Evolutionary conservation across 2,329 filamentous ascomycete genomes (phyloP).

Genomic region (Curvularia sp.): DNA sequence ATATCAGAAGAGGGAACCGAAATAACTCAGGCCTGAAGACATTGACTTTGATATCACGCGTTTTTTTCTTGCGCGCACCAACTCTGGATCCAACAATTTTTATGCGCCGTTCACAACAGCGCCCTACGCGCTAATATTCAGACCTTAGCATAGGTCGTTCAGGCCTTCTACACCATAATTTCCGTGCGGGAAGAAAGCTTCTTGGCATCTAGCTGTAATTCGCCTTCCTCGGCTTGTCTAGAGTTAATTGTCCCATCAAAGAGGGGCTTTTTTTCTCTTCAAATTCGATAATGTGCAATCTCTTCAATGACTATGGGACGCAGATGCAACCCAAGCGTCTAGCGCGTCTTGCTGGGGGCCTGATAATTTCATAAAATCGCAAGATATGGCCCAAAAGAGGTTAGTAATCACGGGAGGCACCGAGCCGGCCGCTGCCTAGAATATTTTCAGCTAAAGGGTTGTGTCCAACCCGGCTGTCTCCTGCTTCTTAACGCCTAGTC

Average conservation of each 20-base stretch:
- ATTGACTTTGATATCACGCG: not conserved
- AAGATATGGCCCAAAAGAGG: too few relatives aligned
- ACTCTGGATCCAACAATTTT: not conserved
- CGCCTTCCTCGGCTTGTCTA: not conserved
- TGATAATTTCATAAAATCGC: too few relatives aligned
- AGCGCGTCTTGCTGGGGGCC: too few relatives aligned
- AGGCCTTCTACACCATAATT: not conserved
- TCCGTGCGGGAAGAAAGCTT: not conserved
- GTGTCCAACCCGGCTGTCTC: too few relatives aligned
- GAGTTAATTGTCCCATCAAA: not conserved
- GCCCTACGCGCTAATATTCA: not conserved
- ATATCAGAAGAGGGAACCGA: not conserved
- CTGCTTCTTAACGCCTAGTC: too few relatives aligned
- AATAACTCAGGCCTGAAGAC: not conserved
- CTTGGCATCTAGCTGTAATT: not conserved
- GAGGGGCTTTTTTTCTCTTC: not conserved
- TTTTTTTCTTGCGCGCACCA: not conserved
- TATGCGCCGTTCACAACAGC: not conserved
- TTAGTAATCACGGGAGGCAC: too few relatives aligned
- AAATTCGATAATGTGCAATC: not conserved
- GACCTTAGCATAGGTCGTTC: too few relatives aligned
- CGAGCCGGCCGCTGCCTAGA: too few relatives aligned
- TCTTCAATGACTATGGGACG: not conserved
- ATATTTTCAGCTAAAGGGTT: too few relatives aligned
- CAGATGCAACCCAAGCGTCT: not conserved